Evolutionary conservation across 176 grass and related monocot species (phyloP).

Genomic region (Eragrostis curvula): DNA sequence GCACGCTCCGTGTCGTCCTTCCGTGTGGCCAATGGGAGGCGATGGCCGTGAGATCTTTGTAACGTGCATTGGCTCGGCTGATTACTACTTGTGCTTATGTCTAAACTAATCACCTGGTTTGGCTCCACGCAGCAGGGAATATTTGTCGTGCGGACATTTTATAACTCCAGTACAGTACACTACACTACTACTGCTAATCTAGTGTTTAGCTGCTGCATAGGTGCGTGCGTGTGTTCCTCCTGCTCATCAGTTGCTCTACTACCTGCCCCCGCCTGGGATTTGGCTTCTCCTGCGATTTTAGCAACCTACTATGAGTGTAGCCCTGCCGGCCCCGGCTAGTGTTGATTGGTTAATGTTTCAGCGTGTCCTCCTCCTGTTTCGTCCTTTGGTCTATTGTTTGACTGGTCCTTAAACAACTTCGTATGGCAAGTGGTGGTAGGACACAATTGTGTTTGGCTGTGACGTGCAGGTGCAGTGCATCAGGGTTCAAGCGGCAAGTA

Average conservation of each 20-base stretch:
- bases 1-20: no score
- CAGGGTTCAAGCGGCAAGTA: no score
- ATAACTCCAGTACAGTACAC: not conserved
- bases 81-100: not conserved
- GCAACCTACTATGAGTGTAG: not conserved
- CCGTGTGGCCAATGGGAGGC: not conserved
- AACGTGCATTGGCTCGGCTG: not conserved
- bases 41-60: not conserved
- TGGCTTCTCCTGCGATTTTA: not conserved
- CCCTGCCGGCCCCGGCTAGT: not conserved
- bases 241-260: no score
- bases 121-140: constrained; percentile 23
- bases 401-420: constrained; percentile 1
- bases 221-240: no score
- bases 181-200: no score
- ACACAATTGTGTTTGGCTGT: not conserved
- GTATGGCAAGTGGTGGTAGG: no score
- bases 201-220: not conserved
- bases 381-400: not conserved
- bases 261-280: not conserved
- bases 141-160: constrained; percentile 7
- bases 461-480: constrained; percentile 1
- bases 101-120: not conserved
- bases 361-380: not conserved
- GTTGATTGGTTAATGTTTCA: constrained; percentile 17